Percentiles rank a stretch among this genome's conserved stretches.
Evolutionary conservation across 2,329 filamentous ascomycete species (phyloP).

Genomic region (Colletotrichum orchidophilum): DNA sequence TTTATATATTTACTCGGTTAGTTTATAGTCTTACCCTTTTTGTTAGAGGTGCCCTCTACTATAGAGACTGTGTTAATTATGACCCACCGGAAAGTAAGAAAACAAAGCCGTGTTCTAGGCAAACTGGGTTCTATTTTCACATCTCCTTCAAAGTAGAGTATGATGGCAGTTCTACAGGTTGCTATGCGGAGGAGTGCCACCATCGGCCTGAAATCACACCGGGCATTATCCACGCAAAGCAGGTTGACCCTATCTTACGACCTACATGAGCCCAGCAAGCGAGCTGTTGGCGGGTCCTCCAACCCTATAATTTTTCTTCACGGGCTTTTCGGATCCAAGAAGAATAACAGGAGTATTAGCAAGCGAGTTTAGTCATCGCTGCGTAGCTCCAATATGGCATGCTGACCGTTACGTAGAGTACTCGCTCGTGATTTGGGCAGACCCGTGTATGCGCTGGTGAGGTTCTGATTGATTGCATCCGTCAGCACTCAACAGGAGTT

Average conservation of each 20-base stretch:
- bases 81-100: background rate
- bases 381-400: background rate
- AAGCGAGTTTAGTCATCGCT: constrained; percentile 69
- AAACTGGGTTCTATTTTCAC: background rate
- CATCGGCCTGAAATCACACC: background rate
- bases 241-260: constrained; percentile 62
- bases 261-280: constrained; percentile 67
- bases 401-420: constrained; percentile 61
- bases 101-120: background rate
- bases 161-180: background rate
- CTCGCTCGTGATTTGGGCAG: constrained; percentile 83
- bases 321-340: constrained; percentile 93
- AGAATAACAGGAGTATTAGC: constrained; percentile 94
- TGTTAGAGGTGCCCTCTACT: too few relatives aligned
- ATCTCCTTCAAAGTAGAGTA: background rate
- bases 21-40: too few relatives aligned
- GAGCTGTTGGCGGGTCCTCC: constrained; percentile 48
- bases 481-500: constrained; percentile 20
- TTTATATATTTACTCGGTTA: too few relatives aligned
- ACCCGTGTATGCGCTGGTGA: constrained; percentile 82
- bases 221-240: background rate
- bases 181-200: background rate
- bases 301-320: constrained; percentile 87
- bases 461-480: constrained; percentile 39
- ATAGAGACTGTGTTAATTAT: too few relatives aligned